phyloP scores from a whole-genome alignment of 75 land plant species.

The Azolla pinnata region DNA sequence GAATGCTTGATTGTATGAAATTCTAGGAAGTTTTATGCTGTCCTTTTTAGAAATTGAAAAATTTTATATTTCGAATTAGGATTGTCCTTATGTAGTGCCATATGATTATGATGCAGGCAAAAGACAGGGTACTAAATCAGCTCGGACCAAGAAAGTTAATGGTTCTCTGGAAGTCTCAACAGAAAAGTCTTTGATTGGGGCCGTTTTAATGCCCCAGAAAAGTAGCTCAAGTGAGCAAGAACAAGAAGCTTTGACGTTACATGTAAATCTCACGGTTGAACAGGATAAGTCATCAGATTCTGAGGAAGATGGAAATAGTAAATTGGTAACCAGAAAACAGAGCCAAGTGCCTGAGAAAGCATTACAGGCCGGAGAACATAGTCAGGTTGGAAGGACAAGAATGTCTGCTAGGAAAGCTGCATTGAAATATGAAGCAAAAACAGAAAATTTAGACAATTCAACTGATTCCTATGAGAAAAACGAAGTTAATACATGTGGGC shows the following conservation, averaged over 20 bases:
- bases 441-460: neutral
- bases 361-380: neutral
- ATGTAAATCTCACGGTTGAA: conserved; percentile 1
- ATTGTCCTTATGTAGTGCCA: neutral
- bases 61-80: neutral
- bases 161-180: neutral
- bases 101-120: conserved; percentile 3
- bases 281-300: neutral
- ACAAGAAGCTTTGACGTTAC: neutral
- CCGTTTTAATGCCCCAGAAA: neutral
- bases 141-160: neutral
- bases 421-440: neutral
- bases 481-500: neutral
- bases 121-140: neutral
- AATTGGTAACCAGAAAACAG: neutral
- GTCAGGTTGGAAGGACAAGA: neutral
- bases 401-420: neutral
- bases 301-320: neutral
- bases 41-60: neutral
- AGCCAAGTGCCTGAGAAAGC: neutral
- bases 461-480: neutral
- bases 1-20: no score
- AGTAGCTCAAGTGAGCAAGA: neutral
- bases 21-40: no score
- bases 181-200: neutral